Evolutionary conservation across 495 filamentous ascomycete species (phyloP), one percentile per base, ranked within the genome.

Genomic region (Podospora pseudoanserina): DNA sequence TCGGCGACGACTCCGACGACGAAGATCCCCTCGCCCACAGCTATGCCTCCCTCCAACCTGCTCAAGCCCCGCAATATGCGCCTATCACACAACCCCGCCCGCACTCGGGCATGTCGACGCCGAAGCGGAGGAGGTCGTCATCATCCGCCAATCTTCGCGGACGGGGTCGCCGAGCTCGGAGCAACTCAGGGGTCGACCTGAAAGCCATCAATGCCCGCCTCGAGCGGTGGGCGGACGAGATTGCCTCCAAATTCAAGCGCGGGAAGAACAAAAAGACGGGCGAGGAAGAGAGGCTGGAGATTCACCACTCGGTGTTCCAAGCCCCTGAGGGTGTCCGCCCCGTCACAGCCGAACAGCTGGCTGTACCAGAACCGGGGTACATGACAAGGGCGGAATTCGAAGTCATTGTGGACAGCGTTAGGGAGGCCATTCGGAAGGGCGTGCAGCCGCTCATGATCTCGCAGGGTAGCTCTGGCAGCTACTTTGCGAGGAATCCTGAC

Each of bases 121-220:
- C 87, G 67, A 81, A 80, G 70, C 27, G 58, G 13, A 63, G 64
- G 20, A 66, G 54, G 15, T 49, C 66, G 1, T 61, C 68, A 9
- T 63, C 56, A 11, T 39, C 49, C 15, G 62, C 28, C 61, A 68
- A 53, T 58, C 55, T 9, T 58, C 58, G 30, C 34, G 67, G 65
- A 70, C 79, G 79, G 44, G 79, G 83, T 57, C 86, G 86, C 62
- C 81, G 82, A 56, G 83, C 89, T 70, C 90, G 93, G 67, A 96
- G 92, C 75, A 91, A 88, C 67, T 93, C 92, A 32, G 94, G 92
- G 4, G 95, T 98, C 13, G 95, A 99, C 77, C 94, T 99, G 73
- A 98, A 98, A 79, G 95, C 94, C 68, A 97, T 99, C 78, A 99
- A 99, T 80, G 94, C 95, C 65, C 88, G 95, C 60, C 83, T 99